phyloP scores from a whole-genome alignment of 768 basidiomycete genomes.

The Tricholoma matsutake region DNA sequence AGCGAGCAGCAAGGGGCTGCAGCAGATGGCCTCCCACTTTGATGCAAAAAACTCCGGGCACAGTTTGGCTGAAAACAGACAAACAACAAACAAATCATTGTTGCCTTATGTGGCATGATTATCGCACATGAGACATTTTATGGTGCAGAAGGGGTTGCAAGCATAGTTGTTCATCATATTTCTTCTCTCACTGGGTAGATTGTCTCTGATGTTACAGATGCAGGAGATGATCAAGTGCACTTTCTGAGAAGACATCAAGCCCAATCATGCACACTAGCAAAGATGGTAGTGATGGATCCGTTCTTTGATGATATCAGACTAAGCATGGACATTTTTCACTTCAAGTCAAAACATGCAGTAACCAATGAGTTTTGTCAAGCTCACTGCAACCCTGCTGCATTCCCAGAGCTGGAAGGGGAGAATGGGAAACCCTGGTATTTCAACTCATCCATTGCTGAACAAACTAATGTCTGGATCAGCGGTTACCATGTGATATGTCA shows the following conservation, averaged over 20 bases:
- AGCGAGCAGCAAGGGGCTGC: no score
- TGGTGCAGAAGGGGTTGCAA: slow-evolving; percentile 22
- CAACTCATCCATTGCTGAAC: not conserved
- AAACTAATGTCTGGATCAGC: no score
- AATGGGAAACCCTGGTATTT: not conserved
- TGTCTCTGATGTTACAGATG: not conserved
- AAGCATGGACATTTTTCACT: not conserved
- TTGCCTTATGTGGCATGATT: no score
- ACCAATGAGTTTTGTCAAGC: not conserved
- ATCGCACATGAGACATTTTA: no score
- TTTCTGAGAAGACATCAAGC: no score
- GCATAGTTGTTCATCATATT: not conserved
- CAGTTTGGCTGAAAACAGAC: not conserved
- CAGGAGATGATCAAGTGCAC: no score
- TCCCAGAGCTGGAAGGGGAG: no score
- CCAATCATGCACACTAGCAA: no score
- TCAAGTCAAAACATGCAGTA: not conserved
- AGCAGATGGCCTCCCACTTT: slow-evolving; percentile 1
- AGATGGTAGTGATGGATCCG: no score
- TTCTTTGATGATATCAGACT: no score
- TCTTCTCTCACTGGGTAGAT: slow-evolving; percentile 23
- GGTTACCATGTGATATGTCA: not conserved
- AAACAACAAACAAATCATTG: slow-evolving; percentile 15
- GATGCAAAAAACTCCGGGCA: no score
- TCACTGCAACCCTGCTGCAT: no score